Evolutionary conservation across 257 asterid genomes (phyloP).

Genomic region (Perilla frutescens): DNA sequence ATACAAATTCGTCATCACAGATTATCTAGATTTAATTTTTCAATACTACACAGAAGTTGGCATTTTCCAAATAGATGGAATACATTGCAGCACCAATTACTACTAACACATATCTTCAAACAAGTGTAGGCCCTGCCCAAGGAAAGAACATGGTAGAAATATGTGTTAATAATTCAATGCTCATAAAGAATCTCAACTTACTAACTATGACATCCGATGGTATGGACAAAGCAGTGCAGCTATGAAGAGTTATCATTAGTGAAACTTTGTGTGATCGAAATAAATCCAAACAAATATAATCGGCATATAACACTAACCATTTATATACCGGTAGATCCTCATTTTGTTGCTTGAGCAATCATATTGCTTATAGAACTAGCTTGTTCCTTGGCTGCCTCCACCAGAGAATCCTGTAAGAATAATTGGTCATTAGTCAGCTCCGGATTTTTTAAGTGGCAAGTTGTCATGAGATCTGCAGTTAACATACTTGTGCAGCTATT

Average conservation of each 20-base stretch:
- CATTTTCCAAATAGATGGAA: not conserved
- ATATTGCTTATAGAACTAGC: slow-evolving; percentile 84
- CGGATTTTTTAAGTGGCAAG: not conserved
- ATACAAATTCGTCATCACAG: slow-evolving; percentile 13
- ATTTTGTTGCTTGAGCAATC: slow-evolving; percentile 95
- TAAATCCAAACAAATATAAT: not conserved
- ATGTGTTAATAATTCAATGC: not conserved
- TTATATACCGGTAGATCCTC: slow-evolving; percentile 39
- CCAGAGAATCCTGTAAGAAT: slow-evolving; percentile 82
- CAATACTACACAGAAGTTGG: slow-evolving; percentile 12
- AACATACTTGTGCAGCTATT: slow-evolving; percentile 88
- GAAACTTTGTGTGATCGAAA: slow-evolving; percentile 1
- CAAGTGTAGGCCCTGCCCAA: slow-evolving; percentile 29
- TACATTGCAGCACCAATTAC: slow-evolving; percentile 17
- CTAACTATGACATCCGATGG: not conserved
- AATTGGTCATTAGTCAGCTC: slow-evolving; percentile 20
- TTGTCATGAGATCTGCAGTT: slow-evolving; percentile 20
- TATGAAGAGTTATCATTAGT: not conserved
- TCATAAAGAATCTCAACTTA: not conserved
- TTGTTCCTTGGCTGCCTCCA: slow-evolving; percentile 96
- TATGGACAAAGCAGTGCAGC: not conserved
- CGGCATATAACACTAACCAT: slow-evolving; percentile 11
- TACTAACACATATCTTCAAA: slow-evolving; percentile 4
- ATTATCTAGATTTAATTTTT: not conserved
- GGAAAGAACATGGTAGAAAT: not conserved